phyloP scores from a whole-genome alignment of 2,329 filamentous ascomycete genomes.

The Colletotrichum plurivorum region DNA sequence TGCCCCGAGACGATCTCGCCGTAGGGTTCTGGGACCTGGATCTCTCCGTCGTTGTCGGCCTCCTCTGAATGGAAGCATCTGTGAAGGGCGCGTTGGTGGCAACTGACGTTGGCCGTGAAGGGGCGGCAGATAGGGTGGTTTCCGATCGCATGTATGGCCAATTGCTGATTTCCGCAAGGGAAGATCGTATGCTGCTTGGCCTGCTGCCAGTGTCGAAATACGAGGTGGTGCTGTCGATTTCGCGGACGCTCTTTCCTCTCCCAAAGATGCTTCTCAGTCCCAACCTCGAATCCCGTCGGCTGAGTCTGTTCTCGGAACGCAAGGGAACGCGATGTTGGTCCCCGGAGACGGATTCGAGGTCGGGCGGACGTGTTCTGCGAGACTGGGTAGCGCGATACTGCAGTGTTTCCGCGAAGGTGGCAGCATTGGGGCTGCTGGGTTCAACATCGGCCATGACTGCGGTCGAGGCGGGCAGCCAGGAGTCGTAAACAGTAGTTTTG shows the following conservation, averaged over 20 bases:
- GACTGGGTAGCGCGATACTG: conserved; percentile 50
- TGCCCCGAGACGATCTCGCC: conserved; percentile 45
- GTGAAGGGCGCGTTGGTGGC: conserved; percentile 28
- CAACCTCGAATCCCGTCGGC: conserved; percentile 65
- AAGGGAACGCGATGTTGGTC: conserved; percentile 57
- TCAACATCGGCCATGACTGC: conserved; percentile 39
- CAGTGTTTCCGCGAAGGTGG: conserved; percentile 44
- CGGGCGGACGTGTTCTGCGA: conserved; percentile 56
- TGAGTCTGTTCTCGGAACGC: conserved; percentile 56
- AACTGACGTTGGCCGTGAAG: conserved; percentile 25
- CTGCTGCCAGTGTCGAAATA: conserved; percentile 51
- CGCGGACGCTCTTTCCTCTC: conserved; percentile 57
- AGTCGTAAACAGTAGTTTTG: not conserved
- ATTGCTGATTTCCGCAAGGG: conserved; percentile 60
- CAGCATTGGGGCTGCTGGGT: conserved; percentile 33
- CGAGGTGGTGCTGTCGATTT: conserved; percentile 49
- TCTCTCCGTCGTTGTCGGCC: conserved; percentile 30
- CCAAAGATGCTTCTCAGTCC: conserved; percentile 67
- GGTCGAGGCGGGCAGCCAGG: conserved; percentile 17
- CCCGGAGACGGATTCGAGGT: conserved; percentile 47
- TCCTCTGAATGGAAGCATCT: conserved; percentile 29
- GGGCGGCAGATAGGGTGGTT: conserved; percentile 22
- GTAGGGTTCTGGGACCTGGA: conserved; percentile 24
- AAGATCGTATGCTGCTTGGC: conserved; percentile 59
- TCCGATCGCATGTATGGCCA: conserved; percentile 54